Base-by-base conservation (phyloP, 306 rosid genomes). In the Rosa lucieae region DNA sequence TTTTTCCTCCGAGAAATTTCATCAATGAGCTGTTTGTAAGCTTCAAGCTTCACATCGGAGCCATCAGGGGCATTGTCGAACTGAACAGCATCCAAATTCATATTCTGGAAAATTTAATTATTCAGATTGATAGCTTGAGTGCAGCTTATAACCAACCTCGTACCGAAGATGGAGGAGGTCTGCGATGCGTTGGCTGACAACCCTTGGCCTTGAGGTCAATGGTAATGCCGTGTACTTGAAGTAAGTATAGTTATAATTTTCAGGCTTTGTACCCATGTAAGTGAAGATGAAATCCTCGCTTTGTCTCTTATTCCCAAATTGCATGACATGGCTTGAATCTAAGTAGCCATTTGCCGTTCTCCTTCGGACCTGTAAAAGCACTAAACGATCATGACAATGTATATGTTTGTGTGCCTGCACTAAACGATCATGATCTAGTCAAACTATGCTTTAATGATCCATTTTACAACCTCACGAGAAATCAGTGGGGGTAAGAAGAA, bases 111-210 rank as follows among this genome's bases (percentile, higher is more conserved):
- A 59, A 15, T 6, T 5, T 5, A 13, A 14, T 35, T 6, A 32
- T 32, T 35, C 40, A 71, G 8, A 49, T 29, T 14, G 3, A 15
- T 17, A 59, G 66, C 66, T 23, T 4, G 37, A 11, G 5, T 23
- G 10, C 5, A 61, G 32, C 29, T 55, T 56, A 73, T 21, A 55
- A 59, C 12, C 8, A 51, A 91, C 93, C 91, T 90, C 81, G 78
- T 73, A 74, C 62, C 72, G 29, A 14, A 85, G 86, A 73, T 87
- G 72, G 75, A 84, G 81, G 15, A 92, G 78, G 26, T 8, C 18
- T 6, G 82, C 87, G 75, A 89, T 92, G 51, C 83, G 85, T 81
- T 90, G 97, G 82, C 21, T 73, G 3, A 87, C 77, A 65, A 10
- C 68, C 73, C 55, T 68, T 23, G 70, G 70, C 44, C 70, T 65